phyloP scores from a whole-genome alignment of 73 alveolate species.

The Paramecium octaurelia region DNA sequence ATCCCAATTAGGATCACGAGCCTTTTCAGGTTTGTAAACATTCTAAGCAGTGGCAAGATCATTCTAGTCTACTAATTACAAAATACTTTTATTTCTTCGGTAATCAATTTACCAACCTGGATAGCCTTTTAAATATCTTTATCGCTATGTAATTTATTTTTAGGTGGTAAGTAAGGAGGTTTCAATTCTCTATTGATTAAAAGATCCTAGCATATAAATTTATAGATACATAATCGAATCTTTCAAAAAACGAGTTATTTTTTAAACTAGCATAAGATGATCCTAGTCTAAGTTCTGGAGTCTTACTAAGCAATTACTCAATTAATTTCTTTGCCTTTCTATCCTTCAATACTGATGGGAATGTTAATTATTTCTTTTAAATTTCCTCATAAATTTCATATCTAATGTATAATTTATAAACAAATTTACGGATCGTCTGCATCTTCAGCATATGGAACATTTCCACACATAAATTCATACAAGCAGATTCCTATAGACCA shows the following conservation, averaged over 20 bases:
- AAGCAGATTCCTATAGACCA: conserved; percentile 67
- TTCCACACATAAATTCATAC: conserved; percentile 68
- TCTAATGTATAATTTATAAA: conserved; percentile 17
- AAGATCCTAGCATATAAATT: background rate
- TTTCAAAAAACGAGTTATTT: background rate
- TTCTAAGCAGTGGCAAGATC: background rate
- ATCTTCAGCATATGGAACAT: conserved; percentile 61
- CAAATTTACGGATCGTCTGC: conserved; percentile 49
- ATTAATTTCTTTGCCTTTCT: conserved; percentile 41
- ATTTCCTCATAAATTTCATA: conserved; percentile 50
- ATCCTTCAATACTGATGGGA: conserved; percentile 46
- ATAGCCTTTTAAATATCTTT: conserved; percentile 46
- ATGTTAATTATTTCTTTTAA: conserved; percentile 44
- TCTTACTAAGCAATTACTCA: conserved; percentile 54
- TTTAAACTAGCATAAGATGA: conserved; percentile 44
- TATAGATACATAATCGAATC: background rate
- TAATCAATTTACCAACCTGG: background rate
- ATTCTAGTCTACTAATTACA: background rate
- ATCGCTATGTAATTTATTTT: conserved; percentile 10
- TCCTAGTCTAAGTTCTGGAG: conserved; percentile 54
- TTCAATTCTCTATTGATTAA: conserved; percentile 36
- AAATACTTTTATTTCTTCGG: conserved; percentile 38
- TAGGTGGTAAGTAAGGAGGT: conserved; percentile 49
- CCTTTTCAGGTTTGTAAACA: conserved; percentile 43
- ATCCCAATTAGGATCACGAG: conserved; percentile 53